Evolutionary conservation across 495 filamentous ascomycete species (phyloP), one percentile per base, ranked within the genome.

Genomic region (Terfezia boudieri): DNA sequence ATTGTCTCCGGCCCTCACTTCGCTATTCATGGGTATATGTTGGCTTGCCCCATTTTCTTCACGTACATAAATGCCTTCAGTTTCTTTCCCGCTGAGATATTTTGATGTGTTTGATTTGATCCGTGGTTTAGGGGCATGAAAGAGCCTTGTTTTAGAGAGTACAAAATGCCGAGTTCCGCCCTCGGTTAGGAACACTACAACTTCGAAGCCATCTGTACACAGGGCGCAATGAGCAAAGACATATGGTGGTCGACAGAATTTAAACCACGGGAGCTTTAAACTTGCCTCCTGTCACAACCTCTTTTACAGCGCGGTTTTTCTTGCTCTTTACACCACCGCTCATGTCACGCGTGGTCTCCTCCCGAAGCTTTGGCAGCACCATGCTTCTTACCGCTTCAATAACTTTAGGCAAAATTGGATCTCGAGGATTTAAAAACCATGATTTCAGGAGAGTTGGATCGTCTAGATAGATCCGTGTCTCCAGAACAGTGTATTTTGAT

Each of bases 401-500:
- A 58, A 95, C 78, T 53, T 80, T 81, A 11, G 80, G 81, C 9
- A 98, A 75, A 35, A 86, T 74, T 1, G 82, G 79, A 57, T 83
- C 71, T 49, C 78, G 75, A 16, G 80, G 67, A 57, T 77, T 77
- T 49, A 94, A 74, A 9, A 98, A 79, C 90, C 90, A 98, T 56
- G 79, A 72, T 43, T 80, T 74, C 7, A 71, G 72, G 49, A 92
- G 80, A 8, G 82, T 76, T 2, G 90, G 90, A 55, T 84, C 85
- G 55, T 95, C 90, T 49, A 94, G 78, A 68, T 94, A 98, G 61
- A 98, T 89, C 43, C 89, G 85, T 51, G 81, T 83, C 74, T 98
- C 90, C 50, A 98, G 75, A 54, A 94, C 86, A 16, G 62, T 64
- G 46, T 64, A 64, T 64, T 64, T 64, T 37, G 62, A 64, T 36